Evolutionary conservation across 1,284 basidiomycete species (phyloP).

Genomic region (Hortiboletus rubellus): DNA sequence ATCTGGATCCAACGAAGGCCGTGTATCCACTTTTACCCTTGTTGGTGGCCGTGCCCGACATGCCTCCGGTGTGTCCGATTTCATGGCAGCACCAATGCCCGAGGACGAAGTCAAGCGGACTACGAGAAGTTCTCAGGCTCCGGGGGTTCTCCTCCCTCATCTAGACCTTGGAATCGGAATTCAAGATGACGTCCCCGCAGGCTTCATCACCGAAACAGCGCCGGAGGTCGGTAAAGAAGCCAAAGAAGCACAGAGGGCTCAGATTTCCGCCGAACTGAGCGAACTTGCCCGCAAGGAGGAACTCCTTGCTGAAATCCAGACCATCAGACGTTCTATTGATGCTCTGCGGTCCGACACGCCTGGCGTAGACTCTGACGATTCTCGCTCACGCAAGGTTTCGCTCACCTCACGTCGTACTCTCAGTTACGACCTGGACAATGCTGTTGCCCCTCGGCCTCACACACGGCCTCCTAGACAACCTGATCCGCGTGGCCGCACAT

Average conservation of each 20-base stretch:
- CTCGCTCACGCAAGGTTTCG: slow-evolving; percentile 64
- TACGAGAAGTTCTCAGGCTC: slow-evolving; percentile 49
- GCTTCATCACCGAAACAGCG: slow-evolving; percentile 51
- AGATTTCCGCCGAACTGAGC: slow-evolving; percentile 49
- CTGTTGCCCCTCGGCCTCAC: slow-evolving; percentile 51
- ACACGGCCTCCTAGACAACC: slow-evolving; percentile 62
- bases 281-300: slow-evolving; percentile 67
- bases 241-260: slow-evolving; percentile 39
- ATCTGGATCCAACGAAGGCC: slow-evolving; percentile 51
- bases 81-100: slow-evolving; percentile 58
- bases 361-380: slow-evolving; percentile 51
- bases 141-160: slow-evolving; percentile 59
- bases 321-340: slow-evolving; percentile 75
- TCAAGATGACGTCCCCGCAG: slow-evolving; percentile 67
- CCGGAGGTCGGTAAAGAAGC: slow-evolving; percentile 37
- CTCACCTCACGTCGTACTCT: slow-evolving; percentile 64
- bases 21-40: slow-evolving; percentile 50
- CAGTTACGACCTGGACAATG: slow-evolving; percentile 59
- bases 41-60: slow-evolving; percentile 53
- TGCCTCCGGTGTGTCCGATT: slow-evolving; percentile 69
- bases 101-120: slow-evolving; percentile 58
- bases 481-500: slow-evolving; percentile 64
- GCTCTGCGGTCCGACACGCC: slow-evolving; percentile 67
- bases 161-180: slow-evolving; percentile 74
- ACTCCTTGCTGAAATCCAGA: slow-evolving; percentile 72